Evolutionary conservation across 2,329 filamentous ascomycete species (phyloP).

Genomic region (Monosporascus cannonballus): DNA sequence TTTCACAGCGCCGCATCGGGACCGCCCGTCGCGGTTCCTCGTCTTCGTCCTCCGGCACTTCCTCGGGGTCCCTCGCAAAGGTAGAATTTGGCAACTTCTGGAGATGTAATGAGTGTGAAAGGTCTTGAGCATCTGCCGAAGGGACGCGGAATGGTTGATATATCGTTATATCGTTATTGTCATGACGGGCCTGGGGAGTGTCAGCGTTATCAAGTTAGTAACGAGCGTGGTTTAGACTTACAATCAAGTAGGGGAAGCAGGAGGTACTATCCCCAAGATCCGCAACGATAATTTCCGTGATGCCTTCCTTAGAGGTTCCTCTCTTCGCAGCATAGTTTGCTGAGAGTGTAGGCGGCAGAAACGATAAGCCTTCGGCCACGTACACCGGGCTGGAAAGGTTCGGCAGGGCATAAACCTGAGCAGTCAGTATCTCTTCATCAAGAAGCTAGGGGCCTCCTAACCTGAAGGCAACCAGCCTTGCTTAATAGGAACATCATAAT

Average conservation of each 20-base stretch:
- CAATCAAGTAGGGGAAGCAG: constrained; percentile 73
- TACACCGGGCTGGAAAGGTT: constrained; percentile 67
- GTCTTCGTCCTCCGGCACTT: constrained; percentile 43
- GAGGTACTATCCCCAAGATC: constrained; percentile 73
- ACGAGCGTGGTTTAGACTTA: constrained; percentile 36
- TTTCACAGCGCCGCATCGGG: constrained; percentile 51
- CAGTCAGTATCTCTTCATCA: background rate
- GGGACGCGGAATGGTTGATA: constrained; percentile 70
- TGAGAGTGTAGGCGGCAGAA: constrained; percentile 70
- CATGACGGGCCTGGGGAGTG: constrained; percentile 59
- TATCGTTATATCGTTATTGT: constrained; percentile 75
- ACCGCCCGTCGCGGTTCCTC: constrained; percentile 41
- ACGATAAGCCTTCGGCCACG: constrained; percentile 68
- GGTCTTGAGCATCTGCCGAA: constrained; percentile 31
- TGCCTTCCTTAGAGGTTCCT: constrained; percentile 62
- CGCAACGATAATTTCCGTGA: constrained; percentile 77
- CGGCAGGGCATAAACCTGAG: constrained; percentile 69
- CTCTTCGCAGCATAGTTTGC: constrained; percentile 64
- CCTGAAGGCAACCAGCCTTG: constrained; percentile 65
- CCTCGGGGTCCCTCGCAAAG: constrained; percentile 52
- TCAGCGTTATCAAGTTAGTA: constrained; percentile 7
- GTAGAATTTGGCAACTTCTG: constrained; percentile 66
- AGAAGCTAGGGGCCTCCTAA: constrained; percentile 36
- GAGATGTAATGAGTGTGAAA: constrained; percentile 62
- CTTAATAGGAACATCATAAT: constrained; percentile 74